phyloP scores from a whole-genome alignment of 176 grass and related monocot species.

The Oryza longistaminata region DNA sequence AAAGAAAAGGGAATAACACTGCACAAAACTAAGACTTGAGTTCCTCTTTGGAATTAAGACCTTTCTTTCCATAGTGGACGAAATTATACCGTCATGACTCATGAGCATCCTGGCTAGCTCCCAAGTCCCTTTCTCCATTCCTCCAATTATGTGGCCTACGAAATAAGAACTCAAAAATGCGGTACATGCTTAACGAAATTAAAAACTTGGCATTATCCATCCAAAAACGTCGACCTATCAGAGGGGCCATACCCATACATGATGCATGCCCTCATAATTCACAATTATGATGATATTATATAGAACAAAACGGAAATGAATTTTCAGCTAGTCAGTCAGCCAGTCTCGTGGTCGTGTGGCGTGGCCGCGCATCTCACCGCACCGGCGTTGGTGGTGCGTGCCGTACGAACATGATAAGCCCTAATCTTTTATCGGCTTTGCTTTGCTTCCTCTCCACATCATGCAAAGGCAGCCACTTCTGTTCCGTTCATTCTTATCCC shows the following conservation, averaged over 20 bases:
- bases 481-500: conserved; percentile 30
- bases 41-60: not conserved
- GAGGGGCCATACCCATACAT: not conserved
- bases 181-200: not conserved
- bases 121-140: not conserved
- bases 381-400: not conserved
- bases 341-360: not conserved
- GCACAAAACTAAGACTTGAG: not conserved
- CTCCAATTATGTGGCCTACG: not conserved
- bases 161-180: conserved; percentile 15
- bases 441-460: conserved; percentile 41
- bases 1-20: not conserved
- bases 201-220: conserved; percentile 10
- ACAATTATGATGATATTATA: too few relatives aligned
- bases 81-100: not conserved
- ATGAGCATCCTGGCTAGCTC: not conserved
- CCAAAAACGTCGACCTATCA: conserved; percentile 11
- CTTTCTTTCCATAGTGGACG: not conserved
- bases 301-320: too few relatives aligned
- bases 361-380: conserved; percentile 13
- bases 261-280: not conserved
- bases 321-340: too few relatives aligned
- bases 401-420: conserved; percentile 11
- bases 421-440: not conserved
- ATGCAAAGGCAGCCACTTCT: conserved; percentile 33